Base-by-base conservation (phyloP, 2,329 filamentous ascomycete species). In the Exophiala phaeomuriformis region DNA sequence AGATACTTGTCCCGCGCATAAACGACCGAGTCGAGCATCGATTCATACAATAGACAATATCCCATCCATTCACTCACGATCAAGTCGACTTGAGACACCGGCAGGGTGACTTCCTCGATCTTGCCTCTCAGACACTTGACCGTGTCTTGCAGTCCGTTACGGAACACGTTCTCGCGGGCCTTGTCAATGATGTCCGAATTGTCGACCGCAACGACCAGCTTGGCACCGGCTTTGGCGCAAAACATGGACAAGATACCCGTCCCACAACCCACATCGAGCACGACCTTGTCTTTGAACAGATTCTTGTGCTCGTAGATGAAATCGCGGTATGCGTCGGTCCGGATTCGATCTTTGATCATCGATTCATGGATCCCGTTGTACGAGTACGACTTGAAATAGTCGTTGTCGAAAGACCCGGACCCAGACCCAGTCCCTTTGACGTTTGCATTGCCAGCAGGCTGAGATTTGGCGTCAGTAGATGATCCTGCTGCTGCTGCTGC, bases 41-140 rank as follows among this genome's bases (percentile, higher is more conserved):
- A 89, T 71, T 97, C 90, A 69, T 94, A 97, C 4, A 96, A 78
- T 12, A 96, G 78, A 60, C 85, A 88, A 68, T 97, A 97, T 31
- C 90, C 90, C 90, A 97, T 97, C 90, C 90, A 97, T 70, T 97
- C 90, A 55, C 88, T 94, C 56, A 97, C 85, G 66, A 97, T 95
- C 65, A 97, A 85, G 71, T 97, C 91, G 43, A 96, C 90, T 65
- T 90, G 76, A 50, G 82, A 76, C 5, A 91, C 84, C 1, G 87
- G 90, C 27, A 90, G 77, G 52, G 72, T 77, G 51, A 95, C 86
- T 61, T 96, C 90, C 69, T 97, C 91, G 56, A 96, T 87, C 65
- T 88, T 88, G 36, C 91, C 90, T 59, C 84, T 82, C 46, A 95
- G 75, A 64, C 87, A 89, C 67, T 84, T 89, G 65, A 97, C 89